These are phyloP conservation scores for Castanopsis chinensis DNA, from an alignment of 306 rosid species.

Conservation along the genomic window DNA sequence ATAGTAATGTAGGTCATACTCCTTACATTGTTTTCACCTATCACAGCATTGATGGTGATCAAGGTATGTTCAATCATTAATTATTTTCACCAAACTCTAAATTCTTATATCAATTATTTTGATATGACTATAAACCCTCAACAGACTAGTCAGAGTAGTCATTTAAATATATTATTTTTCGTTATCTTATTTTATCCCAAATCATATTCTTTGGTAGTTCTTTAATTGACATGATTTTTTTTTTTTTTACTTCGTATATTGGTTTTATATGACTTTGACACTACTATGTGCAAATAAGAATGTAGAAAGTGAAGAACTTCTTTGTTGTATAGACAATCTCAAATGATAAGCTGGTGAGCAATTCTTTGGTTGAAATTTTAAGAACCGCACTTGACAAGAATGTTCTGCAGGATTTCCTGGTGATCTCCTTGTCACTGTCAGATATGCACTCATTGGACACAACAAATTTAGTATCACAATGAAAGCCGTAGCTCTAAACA, in stretches of 20 bases:
- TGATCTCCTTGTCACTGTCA: conserved; percentile 56
- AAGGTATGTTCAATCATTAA: conserved; percentile 41
- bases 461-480: conserved; percentile 42
- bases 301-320: neutral
- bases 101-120: neutral
- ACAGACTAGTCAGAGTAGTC: no score
- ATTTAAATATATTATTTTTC: no score
- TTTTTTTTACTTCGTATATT: no score
- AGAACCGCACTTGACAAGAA: neutral
- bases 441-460: conserved; percentile 47
- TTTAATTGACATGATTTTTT: no score
- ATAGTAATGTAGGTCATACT: conserved; percentile 36
- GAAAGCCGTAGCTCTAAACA: conserved; percentile 76
- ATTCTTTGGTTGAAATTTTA: neutral
- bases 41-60: conserved; percentile 74
- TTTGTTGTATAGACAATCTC: neutral
- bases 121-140: no score
- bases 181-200: no score
- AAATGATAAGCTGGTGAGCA: neutral
- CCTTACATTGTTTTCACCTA: conserved; percentile 66
- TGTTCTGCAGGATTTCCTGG: conserved; percentile 80
- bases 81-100: neutral
- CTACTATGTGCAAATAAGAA: neutral
- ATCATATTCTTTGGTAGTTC: no score
- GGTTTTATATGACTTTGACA: neutral